A percentile compares a stretch with the other conserved stretches of the same genome.
Conservation (phyloP, 2,329 filamentous ascomycete species). For the Nemania sp. region DNA sequence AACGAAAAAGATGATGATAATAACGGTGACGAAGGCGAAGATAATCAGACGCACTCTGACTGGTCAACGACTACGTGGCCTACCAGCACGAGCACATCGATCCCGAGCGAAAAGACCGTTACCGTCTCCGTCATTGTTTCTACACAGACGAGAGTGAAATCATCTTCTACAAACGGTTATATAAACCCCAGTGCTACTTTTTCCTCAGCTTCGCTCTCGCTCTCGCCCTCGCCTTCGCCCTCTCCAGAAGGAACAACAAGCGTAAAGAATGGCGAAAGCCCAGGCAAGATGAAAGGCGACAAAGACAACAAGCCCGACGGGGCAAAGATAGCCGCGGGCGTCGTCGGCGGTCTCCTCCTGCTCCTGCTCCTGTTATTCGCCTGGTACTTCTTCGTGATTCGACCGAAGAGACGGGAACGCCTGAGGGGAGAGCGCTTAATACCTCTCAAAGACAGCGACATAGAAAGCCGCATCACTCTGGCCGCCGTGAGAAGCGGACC, state of each 20-base stretch:
- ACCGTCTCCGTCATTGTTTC: neutral
- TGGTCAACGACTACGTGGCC: neutral
- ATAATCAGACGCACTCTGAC: too few relatives aligned
- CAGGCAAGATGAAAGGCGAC: neutral
- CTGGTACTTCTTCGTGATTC: slow-evolving; percentile 30
- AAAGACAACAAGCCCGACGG: slow-evolving; percentile 6
- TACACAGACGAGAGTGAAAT: neutral
- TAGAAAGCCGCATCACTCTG: slow-evolving; percentile 29
- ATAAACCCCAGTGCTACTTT: neutral
- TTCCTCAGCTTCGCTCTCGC: neutral
- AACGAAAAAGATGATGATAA: neutral
- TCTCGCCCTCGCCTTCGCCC: too few relatives aligned
- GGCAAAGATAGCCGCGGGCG: slow-evolving; percentile 19
- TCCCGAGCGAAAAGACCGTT: neutral
- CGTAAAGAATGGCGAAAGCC: neutral
- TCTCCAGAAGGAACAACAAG: neutral
- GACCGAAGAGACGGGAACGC: slow-evolving; percentile 24
- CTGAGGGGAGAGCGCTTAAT: neutral
- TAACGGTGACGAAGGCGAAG: neutral
- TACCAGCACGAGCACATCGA: neutral
- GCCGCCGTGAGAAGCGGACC: slow-evolving; percentile 1
- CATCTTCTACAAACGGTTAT: neutral
- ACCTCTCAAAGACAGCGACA: slow-evolving; percentile 25
- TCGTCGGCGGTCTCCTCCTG: slow-evolving; percentile 28
- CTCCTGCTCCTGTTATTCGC: slow-evolving; percentile 19